Percentiles rank a stretch among this genome's conserved stretches.
Conservation (phyloP, 768 basidiomycete species). For the Crucibulum laeve region DNA sequence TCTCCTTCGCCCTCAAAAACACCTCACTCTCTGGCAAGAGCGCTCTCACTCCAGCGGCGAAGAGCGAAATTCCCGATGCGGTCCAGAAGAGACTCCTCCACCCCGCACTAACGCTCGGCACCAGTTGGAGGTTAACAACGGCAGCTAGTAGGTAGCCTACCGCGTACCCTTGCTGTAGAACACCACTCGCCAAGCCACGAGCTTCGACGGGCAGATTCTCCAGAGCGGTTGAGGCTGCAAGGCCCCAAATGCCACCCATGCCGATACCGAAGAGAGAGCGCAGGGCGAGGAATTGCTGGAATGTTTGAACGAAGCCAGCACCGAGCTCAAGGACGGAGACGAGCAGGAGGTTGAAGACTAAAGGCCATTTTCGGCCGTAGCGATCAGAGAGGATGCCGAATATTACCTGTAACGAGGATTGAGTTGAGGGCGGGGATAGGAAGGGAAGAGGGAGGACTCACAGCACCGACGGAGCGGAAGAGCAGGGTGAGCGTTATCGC, state of each 20-base stretch:
- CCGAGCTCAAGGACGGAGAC: slow-evolving; percentile 73
- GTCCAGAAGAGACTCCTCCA: slow-evolving; percentile 88
- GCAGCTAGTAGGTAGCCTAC: slow-evolving; percentile 82
- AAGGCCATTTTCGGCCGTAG: slow-evolving; percentile 92
- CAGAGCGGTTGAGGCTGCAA: slow-evolving; percentile 75
- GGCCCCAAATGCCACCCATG: slow-evolving; percentile 90
- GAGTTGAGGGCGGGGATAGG: background rate
- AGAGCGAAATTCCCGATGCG: slow-evolving; percentile 61
- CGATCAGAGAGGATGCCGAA: slow-evolving; percentile 88
- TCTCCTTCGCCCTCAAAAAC: slow-evolving; percentile 63
- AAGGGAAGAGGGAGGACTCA: slow-evolving; percentile 17
- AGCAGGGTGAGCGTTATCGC: slow-evolving; percentile 90
- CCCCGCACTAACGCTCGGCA: slow-evolving; percentile 31
- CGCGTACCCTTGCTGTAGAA: slow-evolving; percentile 89
- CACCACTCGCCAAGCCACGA: slow-evolving; percentile 80
- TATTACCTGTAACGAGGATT: slow-evolving; percentile 36
- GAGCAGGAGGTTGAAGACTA: slow-evolving; percentile 71
- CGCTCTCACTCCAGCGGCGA: slow-evolving; percentile 64
- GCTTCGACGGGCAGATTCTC: slow-evolving; percentile 86
- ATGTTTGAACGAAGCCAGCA: slow-evolving; percentile 77
- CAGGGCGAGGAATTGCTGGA: slow-evolving; percentile 72
- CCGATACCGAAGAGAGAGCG: slow-evolving; percentile 82
- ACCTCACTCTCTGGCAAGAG: slow-evolving; percentile 73
- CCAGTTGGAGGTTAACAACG: slow-evolving; percentile 72
- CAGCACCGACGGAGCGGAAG: slow-evolving; percentile 81